phyloP scores from a whole-genome alignment of 805 yeast genomes.

The Candida hungchunana region DNA sequence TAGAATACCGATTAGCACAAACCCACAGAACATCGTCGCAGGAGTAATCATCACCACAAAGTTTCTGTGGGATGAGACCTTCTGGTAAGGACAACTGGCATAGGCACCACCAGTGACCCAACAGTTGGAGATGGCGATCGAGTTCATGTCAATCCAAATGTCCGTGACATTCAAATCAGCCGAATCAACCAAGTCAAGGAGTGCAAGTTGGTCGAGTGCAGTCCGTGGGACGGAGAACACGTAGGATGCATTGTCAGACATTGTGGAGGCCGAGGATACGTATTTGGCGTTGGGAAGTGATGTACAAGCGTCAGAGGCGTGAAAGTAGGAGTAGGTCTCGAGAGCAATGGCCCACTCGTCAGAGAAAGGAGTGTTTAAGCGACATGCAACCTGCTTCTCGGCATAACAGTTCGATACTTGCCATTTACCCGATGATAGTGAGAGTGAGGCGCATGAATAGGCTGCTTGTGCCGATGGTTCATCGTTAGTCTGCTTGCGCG shows the following conservation, averaged over 20 bases:
- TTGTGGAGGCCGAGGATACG: slow-evolving; percentile 3
- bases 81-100: slow-evolving; percentile 74
- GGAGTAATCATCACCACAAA: slow-evolving; percentile 66
- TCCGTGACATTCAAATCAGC: slow-evolving; percentile 29
- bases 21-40: slow-evolving; percentile 52
- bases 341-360: slow-evolving; percentile 41
- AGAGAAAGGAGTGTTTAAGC: slow-evolving; percentile 30
- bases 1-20: slow-evolving; percentile 44
- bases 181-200: slow-evolving; percentile 20
- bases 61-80: slow-evolving; percentile 46
- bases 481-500: slow-evolving; percentile 13
- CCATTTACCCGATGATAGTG: slow-evolving; percentile 46
- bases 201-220: slow-evolving; percentile 40
- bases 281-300: slow-evolving; percentile 4
- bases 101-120: slow-evolving; percentile 84
- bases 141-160: slow-evolving; percentile 81
- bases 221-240: slow-evolving; percentile 45
- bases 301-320: slow-evolving; percentile 30
- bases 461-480: slow-evolving; percentile 28
- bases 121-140: slow-evolving; percentile 66
- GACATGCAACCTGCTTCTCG: slow-evolving; percentile 52
- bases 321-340: slow-evolving; percentile 40
- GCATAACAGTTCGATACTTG: slow-evolving; percentile 61
- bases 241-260: slow-evolving; percentile 10
- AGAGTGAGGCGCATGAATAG: slow-evolving; percentile 40